phyloP scores from a whole-genome alignment of 768 basidiomycete species.

The Tylopilus vinaceipallidus region DNA sequence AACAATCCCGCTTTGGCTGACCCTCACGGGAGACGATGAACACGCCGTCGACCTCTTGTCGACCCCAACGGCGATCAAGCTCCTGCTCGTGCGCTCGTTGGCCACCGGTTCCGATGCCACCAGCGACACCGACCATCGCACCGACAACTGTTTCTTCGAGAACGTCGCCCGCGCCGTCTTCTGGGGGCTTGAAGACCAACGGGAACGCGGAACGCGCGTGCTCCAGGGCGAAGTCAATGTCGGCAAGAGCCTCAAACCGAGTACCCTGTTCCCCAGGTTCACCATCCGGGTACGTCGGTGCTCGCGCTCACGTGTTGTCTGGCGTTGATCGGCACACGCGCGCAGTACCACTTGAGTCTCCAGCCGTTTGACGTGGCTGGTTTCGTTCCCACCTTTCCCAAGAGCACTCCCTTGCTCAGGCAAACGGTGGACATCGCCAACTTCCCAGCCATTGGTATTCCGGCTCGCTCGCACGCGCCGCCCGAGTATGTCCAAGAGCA shows the following conservation, averaged over 20 bases:
- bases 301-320: too few relatives aligned
- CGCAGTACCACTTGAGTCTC: constrained; percentile 44
- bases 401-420: constrained; percentile 34
- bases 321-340: constrained; percentile 16
- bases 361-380: constrained; percentile 43
- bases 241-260: constrained; percentile 42
- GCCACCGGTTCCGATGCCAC: constrained; percentile 49
- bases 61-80: constrained; percentile 35
- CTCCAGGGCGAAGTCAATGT: constrained; percentile 54
- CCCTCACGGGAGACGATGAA: constrained; percentile 41
- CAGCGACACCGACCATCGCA: constrained; percentile 36
- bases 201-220: constrained; percentile 32
- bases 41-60: constrained; percentile 52
- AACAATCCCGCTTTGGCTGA: constrained; percentile 49
- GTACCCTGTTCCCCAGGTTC: constrained; percentile 44
- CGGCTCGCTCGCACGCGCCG: constrained; percentile 46
- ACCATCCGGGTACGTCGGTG: constrained; percentile 43
- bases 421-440: constrained; percentile 41
- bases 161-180: constrained; percentile 45
- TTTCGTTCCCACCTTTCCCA: constrained; percentile 31
- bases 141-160: constrained; percentile 47
- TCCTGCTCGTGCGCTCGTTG: constrained; percentile 47
- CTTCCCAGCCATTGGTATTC: constrained; percentile 39
- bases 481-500: constrained; percentile 47
- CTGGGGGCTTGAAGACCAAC: constrained; percentile 37